Evolutionary conservation across 352 stramenopile genomes (phyloP).

Genomic region (Globisporangium rhizosaccharum): DNA sequence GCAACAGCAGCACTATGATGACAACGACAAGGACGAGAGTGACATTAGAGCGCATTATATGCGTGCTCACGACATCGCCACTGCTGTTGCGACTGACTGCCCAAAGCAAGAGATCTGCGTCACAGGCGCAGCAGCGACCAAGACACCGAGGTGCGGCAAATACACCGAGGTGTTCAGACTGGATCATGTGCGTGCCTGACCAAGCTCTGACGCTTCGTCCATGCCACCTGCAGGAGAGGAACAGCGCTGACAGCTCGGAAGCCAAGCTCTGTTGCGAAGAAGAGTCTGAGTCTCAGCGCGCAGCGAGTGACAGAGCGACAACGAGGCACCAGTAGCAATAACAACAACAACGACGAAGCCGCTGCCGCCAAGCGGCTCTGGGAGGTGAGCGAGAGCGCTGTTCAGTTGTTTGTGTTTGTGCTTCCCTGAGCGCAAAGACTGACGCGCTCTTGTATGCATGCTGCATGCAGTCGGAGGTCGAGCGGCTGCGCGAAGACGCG

Average conservation of each 20-base stretch:
- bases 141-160: slow-evolving; percentile 14
- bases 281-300: neutral
- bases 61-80: neutral
- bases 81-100: slow-evolving; percentile 1
- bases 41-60: neutral
- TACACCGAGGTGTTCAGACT: neutral
- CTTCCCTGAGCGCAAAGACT: neutral
- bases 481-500: slow-evolving; percentile 20
- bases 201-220: no score
- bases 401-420: neutral
- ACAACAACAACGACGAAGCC: slow-evolving; percentile 28
- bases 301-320: neutral
- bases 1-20: neutral
- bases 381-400: slow-evolving; percentile 11
- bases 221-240: no score
- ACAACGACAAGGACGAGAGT: neutral
- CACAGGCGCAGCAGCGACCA: slow-evolving; percentile 21
- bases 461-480: slow-evolving; percentile 15
- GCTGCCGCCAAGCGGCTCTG: slow-evolving; percentile 9
- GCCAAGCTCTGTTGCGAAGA: neutral
- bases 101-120: slow-evolving; percentile 18
- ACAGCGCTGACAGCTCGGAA: neutral
- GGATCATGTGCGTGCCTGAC: no score
- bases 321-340: slow-evolving; percentile 2
- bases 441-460: neutral